phyloP scores from a whole-genome alignment of 768 basidiomycete species.

The Boletus subparvulus region DNA sequence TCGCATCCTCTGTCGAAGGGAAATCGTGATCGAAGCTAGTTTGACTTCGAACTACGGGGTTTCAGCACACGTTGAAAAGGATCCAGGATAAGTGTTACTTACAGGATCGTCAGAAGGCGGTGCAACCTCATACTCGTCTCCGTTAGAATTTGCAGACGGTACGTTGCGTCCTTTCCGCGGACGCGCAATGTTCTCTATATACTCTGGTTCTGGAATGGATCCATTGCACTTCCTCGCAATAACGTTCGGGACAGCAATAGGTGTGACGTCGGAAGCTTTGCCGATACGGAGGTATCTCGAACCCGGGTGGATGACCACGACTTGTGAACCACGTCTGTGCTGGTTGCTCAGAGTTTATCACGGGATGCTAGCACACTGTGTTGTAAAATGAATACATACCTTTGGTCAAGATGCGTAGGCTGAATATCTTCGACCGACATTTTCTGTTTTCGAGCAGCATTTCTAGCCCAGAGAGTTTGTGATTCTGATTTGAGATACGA shows the following conservation, averaged over 20 bases:
- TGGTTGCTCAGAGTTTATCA: constrained; percentile 31
- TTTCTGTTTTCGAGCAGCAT: constrained; percentile 55
- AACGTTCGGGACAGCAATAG: constrained; percentile 64
- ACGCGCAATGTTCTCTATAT: constrained; percentile 53
- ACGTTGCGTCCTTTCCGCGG: constrained; percentile 42
- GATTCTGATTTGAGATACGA: constrained; percentile 76
- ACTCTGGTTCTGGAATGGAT: constrained; percentile 42
- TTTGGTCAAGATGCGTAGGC: constrained; percentile 41
- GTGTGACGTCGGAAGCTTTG: constrained; percentile 73
- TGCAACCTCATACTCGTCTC: constrained; percentile 52
- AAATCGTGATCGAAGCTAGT: constrained; percentile 65
- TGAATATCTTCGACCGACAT: constrained; percentile 39
- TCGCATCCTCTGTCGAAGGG: constrained; percentile 78
- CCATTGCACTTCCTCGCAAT: constrained; percentile 64
- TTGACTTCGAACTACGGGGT: constrained; percentile 67
- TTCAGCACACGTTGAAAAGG: constrained; percentile 1
- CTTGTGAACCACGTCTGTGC: constrained; percentile 71
- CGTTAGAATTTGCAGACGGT: constrained; percentile 29
- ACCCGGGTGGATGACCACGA: constrained; percentile 78
- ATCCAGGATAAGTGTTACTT: constrained; percentile 22
- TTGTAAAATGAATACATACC: constrained; percentile 34
- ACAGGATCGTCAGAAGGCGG: constrained; percentile 63
- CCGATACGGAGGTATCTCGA: constrained; percentile 74
- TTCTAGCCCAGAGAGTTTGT: constrained; percentile 73
- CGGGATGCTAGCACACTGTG: constrained; percentile 7